Conservation (phyloP, 257 asterid species). For the Agastache rugosa region DNA sequence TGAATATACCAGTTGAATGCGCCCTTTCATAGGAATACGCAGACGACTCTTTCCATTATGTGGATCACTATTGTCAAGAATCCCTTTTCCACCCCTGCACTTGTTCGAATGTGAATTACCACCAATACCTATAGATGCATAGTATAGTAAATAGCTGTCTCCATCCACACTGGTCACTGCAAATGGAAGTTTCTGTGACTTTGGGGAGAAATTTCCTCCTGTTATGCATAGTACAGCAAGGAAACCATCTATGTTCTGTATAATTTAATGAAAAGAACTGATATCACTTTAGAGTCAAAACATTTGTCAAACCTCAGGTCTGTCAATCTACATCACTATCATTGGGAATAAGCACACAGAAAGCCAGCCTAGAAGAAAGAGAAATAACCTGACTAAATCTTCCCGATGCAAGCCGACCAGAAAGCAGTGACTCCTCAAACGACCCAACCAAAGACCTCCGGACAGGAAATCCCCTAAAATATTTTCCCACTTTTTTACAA, state of each 20-base stretch:
- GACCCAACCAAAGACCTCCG: constrained; percentile 87
- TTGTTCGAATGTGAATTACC: constrained; percentile 53
- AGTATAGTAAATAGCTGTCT: constrained; percentile 68
- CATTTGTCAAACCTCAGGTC: constrained; percentile 13
- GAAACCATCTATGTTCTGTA: constrained; percentile 80
- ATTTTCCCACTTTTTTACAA: constrained; percentile 49
- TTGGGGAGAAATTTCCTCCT: constrained; percentile 78
- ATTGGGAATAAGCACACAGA: constrained; percentile 21
- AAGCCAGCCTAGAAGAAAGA: constrained; percentile 18
- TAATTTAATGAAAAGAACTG: constrained; percentile 31
- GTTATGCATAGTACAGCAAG: constrained; percentile 74
- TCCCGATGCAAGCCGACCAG: constrained; percentile 77
- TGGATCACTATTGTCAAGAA: constrained; percentile 42
- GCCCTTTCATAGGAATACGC: constrained; percentile 82
- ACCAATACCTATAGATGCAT: constrained; percentile 67
- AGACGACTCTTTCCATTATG: constrained; percentile 53
- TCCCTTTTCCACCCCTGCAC: constrained; percentile 42
- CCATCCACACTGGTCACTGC: constrained; percentile 77
- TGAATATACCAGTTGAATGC: constrained; percentile 71
- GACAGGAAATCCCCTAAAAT: constrained; percentile 59
- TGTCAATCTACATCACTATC: constrained; percentile 12
- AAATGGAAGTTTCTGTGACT: constrained; percentile 82
- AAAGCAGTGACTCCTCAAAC: constrained; percentile 84
- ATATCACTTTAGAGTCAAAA: constrained; percentile 20
- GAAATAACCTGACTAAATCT: constrained; percentile 62